A percentile compares a stretch with the other conserved stretches of the same genome.
These are phyloP conservation scores for Lachancea sp. DNA, from an alignment of 805 yeast species.

Conservation along the genomic window DNA sequence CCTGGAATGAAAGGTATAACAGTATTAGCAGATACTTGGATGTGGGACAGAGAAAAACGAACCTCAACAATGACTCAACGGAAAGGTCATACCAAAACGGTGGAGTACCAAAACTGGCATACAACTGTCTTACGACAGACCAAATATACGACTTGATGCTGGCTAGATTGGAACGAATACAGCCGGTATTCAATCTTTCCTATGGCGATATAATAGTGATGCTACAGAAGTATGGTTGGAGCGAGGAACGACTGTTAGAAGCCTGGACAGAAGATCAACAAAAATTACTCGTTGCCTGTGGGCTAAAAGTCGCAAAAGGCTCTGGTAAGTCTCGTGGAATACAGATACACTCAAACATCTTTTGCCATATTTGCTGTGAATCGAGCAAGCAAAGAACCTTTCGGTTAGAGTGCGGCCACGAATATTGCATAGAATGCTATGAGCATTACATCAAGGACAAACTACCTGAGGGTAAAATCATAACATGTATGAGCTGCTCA, in stretches of 20 bases:
- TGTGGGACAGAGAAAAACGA: slow-evolving; percentile 14
- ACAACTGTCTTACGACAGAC: slow-evolving; percentile 31
- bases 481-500: slow-evolving; percentile 61
- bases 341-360: slow-evolving; percentile 27
- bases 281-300: slow-evolving; percentile 32
- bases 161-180: slow-evolving; percentile 23
- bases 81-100: neutral
- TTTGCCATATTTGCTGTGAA: slow-evolving; percentile 73
- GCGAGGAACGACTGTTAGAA: slow-evolving; percentile 51
- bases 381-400: slow-evolving; percentile 39
- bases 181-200: slow-evolving; percentile 27
- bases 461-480: slow-evolving; percentile 38
- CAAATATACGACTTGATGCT: slow-evolving; percentile 30
- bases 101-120: slow-evolving; percentile 21
- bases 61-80: neutral
- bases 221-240: slow-evolving; percentile 50
- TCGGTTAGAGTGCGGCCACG: slow-evolving; percentile 61
- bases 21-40: slow-evolving; percentile 18
- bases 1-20: slow-evolving; percentile 9
- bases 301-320: slow-evolving; percentile 21
- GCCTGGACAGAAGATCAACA: slow-evolving; percentile 43
- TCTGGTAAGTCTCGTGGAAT: slow-evolving; percentile 12
- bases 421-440: slow-evolving; percentile 66
- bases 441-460: slow-evolving; percentile 47
- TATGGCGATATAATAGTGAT: slow-evolving; percentile 36